phyloP scores from a whole-genome alignment of 768 basidiomycete species.

The Naganishia randhawae region DNA sequence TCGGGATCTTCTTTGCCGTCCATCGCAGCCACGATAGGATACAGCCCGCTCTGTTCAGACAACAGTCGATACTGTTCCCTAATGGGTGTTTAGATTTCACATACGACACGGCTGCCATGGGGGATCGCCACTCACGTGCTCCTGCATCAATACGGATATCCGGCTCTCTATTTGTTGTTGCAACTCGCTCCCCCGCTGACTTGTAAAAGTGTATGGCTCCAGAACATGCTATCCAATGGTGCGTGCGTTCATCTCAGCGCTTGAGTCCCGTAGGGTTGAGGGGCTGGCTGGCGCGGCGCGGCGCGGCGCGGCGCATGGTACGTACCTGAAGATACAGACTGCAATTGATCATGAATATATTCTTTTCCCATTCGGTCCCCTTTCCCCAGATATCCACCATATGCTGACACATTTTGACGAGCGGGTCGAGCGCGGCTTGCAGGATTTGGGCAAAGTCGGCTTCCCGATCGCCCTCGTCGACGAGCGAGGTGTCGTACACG shows the following conservation, averaged over 20 bases:
- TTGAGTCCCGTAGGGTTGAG: no score
- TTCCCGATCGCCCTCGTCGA: constrained; percentile 60
- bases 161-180: constrained; percentile 62
- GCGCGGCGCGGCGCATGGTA: constrained; percentile 1
- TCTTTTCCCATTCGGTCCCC: constrained; percentile 64
- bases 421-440: constrained; percentile 79
- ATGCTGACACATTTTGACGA: constrained; percentile 67
- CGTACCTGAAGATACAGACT: constrained; percentile 73
- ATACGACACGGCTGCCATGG: no score
- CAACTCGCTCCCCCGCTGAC: constrained; percentile 57
- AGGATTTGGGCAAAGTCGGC: constrained; percentile 68
- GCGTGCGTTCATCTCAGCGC: no score
- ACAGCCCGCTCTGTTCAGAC: constrained; percentile 53
- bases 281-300: neutral
- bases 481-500: constrained; percentile 80
- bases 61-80: constrained; percentile 50
- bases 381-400: constrained; percentile 57
- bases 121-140: constrained; percentile 65
- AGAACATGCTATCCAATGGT: constrained; percentile 48
- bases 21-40: constrained; percentile 50
- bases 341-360: constrained; percentile 81
- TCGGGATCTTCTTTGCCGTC: constrained; percentile 45
- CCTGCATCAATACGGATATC: constrained; percentile 65
- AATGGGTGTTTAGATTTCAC: no score
- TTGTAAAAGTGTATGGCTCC: constrained; percentile 44